phyloP scores from a whole-genome alignment of 441 rosid species.

The Gossypium gossypioides region DNA sequence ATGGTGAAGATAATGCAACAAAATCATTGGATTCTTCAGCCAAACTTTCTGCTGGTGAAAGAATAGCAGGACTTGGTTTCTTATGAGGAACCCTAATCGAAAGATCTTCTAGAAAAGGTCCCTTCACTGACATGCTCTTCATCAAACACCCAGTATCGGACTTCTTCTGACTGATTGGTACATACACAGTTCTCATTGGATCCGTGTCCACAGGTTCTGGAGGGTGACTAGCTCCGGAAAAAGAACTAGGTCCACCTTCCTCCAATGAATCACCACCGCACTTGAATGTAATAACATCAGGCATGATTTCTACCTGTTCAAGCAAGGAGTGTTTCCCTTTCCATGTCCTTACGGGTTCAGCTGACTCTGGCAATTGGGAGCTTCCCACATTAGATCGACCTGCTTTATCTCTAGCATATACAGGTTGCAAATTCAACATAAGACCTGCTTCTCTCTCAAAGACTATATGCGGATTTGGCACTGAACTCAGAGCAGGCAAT shows the following conservation, averaged over 20 bases:
- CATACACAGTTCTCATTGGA: conserved; percentile 59
- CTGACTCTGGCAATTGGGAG: conserved; percentile 33
- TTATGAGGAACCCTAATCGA: conserved; percentile 50
- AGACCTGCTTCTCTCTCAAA: conserved; percentile 40
- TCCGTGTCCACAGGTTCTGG: conserved; percentile 80
- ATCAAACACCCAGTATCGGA: conserved; percentile 54
- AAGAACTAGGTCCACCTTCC: conserved; percentile 60
- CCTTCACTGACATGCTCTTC: conserved; percentile 60
- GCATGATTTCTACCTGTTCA: conserved; percentile 39
- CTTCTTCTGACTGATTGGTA: conserved; percentile 51
- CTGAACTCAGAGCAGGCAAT: conserved; percentile 35
- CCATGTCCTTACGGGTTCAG: conserved; percentile 40
- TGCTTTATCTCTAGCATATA: conserved; percentile 43
- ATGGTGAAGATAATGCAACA: conserved; percentile 37
- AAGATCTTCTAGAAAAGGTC: conserved; percentile 69
- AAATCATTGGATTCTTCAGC: conserved; percentile 54
- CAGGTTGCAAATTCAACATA: conserved; percentile 29
- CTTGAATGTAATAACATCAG: conserved; percentile 36
- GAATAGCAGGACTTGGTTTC: conserved; percentile 42
- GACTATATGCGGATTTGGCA: conserved; percentile 29
- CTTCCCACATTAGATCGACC: conserved; percentile 26
- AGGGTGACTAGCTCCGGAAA: conserved; percentile 88
- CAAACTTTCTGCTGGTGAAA: conserved; percentile 58
- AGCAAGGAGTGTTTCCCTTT: conserved; percentile 50
- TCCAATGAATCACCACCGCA: conserved; percentile 48